These are phyloP conservation scores for Verticillium nubilum DNA, from an alignment of 2,329 filamentous ascomycete genomes.

Conservation along the genomic window DNA sequence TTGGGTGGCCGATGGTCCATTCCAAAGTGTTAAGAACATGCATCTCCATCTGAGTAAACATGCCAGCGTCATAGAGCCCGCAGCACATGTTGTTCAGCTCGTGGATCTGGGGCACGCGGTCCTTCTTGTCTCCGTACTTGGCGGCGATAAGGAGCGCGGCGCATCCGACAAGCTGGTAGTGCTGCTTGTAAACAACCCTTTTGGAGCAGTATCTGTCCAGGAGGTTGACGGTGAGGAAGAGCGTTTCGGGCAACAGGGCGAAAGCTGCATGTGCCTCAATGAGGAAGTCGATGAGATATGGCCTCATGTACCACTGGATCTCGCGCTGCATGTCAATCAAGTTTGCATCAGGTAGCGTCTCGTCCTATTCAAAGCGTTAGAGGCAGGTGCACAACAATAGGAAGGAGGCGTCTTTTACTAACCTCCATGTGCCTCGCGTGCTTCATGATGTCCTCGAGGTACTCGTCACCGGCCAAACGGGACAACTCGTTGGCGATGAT, in stretches of 20 bases:
- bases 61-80: slow-evolving; percentile 94
- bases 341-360: slow-evolving; percentile 91
- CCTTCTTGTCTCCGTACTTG: slow-evolving; percentile 99
- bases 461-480: slow-evolving; percentile 77
- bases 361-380: slow-evolving; percentile 41
- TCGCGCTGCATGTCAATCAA: slow-evolving; percentile 98
- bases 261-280: slow-evolving; percentile 96
- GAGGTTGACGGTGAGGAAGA: slow-evolving; percentile 94
- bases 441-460: slow-evolving; percentile 87
- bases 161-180: slow-evolving; percentile 97
- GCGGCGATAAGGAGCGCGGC: slow-evolving; percentile 92
- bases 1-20: slow-evolving; percentile 94
- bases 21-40: slow-evolving; percentile 96
- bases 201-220: slow-evolving; percentile 97
- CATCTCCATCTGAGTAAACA: slow-evolving; percentile 99
- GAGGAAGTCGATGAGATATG: slow-evolving; percentile 95
- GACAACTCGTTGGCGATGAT: slow-evolving; percentile 87
- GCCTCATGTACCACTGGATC: slow-evolving; percentile 99
- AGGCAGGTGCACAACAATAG: background rate
- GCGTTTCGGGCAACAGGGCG: slow-evolving; percentile 85
- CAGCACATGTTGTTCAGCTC: slow-evolving; percentile 99
- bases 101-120: slow-evolving; percentile 93
- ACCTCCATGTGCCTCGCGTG: slow-evolving; percentile 97
- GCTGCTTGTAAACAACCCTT: slow-evolving; percentile 96
- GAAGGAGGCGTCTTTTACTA: slow-evolving; percentile 16